Evolutionary conservation across 148 eudicot genomes (phyloP).

Genomic region (Nepenthes gracilis): DNA sequence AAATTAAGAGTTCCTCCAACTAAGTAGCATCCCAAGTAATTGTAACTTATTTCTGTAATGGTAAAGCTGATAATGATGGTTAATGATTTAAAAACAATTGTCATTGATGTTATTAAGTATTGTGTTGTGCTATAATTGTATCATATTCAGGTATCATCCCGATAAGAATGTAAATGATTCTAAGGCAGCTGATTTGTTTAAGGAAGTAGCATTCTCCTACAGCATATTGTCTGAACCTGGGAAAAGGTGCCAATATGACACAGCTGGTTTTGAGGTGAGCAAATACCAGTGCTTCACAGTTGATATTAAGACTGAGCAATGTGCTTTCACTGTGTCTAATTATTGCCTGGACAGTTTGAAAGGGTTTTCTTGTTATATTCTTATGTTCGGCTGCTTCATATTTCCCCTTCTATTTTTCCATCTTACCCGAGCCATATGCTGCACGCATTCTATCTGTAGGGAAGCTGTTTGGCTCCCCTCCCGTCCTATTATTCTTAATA

Average conservation of each 20-base stretch:
- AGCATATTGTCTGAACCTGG: constrained; percentile 86
- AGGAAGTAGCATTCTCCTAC: constrained; percentile 86
- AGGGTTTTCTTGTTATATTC: too few relatives aligned
- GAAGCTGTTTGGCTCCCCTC: too few relatives aligned
- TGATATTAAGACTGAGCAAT: background rate
- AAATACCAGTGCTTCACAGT: constrained; percentile 3
- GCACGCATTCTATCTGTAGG: too few relatives aligned
- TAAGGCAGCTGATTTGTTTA: constrained; percentile 85
- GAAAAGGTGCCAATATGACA: constrained; percentile 82
- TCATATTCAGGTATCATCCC: constrained; percentile 72
- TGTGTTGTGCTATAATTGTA: constrained; percentile 7
- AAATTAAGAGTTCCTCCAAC: too few relatives aligned
- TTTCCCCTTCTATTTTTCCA: background rate
- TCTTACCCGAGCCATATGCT: too few relatives aligned
- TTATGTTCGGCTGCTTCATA: background rate
- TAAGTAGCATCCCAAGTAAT: too few relatives aligned
- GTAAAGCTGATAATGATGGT: too few relatives aligned
- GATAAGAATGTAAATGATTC: constrained; percentile 97
- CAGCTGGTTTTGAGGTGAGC: constrained; percentile 90
- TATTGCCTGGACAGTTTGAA: too few relatives aligned
- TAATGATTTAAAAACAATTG: background rate
- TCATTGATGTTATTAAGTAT: background rate
- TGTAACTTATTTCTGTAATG: too few relatives aligned
- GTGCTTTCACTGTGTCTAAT: too few relatives aligned
- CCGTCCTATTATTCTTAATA: too few relatives aligned